phyloP scores from a whole-genome alignment of 2,329 filamentous ascomycete species.

The Pestalotiopsis sp. region DNA sequence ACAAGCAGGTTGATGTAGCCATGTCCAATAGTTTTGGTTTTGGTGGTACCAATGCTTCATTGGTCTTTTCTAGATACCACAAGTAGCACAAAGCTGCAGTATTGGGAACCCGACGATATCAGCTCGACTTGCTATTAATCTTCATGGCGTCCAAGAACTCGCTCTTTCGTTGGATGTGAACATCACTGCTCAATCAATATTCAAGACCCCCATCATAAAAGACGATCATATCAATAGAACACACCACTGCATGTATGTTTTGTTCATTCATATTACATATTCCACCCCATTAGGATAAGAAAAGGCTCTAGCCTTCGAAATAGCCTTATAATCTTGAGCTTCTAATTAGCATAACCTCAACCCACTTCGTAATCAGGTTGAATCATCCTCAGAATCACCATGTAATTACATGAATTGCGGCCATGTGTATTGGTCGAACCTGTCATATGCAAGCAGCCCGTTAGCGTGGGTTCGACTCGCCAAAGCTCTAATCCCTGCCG shows the following conservation, averaged over 20 bases:
- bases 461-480: not conserved
- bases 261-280: too few relatives aligned
- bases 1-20: slow-evolving; percentile 71
- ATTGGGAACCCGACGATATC: not conserved
- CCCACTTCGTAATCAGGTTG: too few relatives aligned
- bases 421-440: not conserved
- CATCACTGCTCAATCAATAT: too few relatives aligned
- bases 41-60: slow-evolving; percentile 90
- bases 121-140: not conserved
- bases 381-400: too few relatives aligned
- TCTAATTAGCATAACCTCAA: too few relatives aligned
- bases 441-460: slow-evolving; percentile 13
- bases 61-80: slow-evolving; percentile 68
- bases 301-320: too few relatives aligned
- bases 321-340: too few relatives aligned
- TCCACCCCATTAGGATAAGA: too few relatives aligned
- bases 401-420: not conserved
- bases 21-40: slow-evolving; percentile 98
- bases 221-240: too few relatives aligned
- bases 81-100: not conserved
- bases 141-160: not conserved
- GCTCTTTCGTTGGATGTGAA: not conserved
- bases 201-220: too few relatives aligned
- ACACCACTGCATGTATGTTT: too few relatives aligned
- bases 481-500: slow-evolving; percentile 11